These are phyloP conservation scores for Epichloe sibirici DNA, from an alignment of 2,329 filamentous ascomycete species.

Conservation along the genomic window DNA sequence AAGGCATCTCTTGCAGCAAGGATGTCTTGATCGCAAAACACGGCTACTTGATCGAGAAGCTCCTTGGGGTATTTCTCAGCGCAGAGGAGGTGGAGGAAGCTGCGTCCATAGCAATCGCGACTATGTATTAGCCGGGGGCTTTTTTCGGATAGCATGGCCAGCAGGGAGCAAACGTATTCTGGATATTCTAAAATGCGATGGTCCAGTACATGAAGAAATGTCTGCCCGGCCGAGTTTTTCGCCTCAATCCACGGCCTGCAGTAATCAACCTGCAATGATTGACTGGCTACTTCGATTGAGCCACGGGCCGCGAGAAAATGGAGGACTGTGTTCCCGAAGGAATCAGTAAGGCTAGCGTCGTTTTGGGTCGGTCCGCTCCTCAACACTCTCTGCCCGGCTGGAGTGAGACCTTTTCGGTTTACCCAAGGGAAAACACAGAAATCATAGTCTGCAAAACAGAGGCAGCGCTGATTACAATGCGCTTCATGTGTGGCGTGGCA, in stretches of 20 bases:
- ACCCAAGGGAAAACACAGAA: conserved; percentile 19
- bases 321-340: conserved; percentile 35
- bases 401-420: conserved; percentile 13
- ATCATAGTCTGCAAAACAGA: conserved; percentile 17
- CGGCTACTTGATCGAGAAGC: conserved; percentile 21
- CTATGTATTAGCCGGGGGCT: conserved; percentile 20
- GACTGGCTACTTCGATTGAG: conserved; percentile 16
- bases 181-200: conserved; percentile 21
- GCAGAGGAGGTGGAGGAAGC: conserved; percentile 34
- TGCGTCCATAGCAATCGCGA: conserved; percentile 40
- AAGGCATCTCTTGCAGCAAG: conserved; percentile 38
- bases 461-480: conserved; percentile 16
- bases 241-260: conserved; percentile 13
- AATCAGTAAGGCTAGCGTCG: conserved; percentile 19
- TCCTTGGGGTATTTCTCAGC: conserved; percentile 11
- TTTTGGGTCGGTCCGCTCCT: background rate
- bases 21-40: conserved; percentile 18
- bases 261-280: conserved; percentile 11
- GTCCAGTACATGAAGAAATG: conserved; percentile 33
- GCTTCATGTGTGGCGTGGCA: conserved; percentile 13
- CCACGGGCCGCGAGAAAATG: conserved; percentile 32
- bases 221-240: conserved; percentile 34
- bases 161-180: conserved; percentile 17
- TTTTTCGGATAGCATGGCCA: conserved; percentile 9
- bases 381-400: conserved; percentile 9